These are phyloP conservation scores for Talaromyces piceae DNA, from an alignment of 2,329 filamentous ascomycete genomes.

Conservation along the genomic window DNA sequence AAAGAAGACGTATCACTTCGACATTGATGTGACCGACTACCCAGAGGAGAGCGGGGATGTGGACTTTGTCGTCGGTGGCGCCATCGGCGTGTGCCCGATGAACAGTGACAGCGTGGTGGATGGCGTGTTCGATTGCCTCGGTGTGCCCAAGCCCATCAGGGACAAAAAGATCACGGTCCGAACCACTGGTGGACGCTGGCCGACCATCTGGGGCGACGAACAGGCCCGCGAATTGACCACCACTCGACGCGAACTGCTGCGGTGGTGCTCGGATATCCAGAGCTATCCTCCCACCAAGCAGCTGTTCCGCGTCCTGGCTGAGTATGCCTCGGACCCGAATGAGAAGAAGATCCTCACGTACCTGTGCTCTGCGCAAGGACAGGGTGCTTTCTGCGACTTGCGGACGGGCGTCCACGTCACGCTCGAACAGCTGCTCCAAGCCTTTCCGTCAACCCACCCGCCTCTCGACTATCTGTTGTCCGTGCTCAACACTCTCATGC, in stretches of 20 bases:
- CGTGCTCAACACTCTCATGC: conserved; percentile 82
- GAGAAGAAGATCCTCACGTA: conserved; percentile 86
- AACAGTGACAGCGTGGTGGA: conserved; percentile 73
- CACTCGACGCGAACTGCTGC: conserved; percentile 83
- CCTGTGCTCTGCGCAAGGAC: conserved; percentile 81
- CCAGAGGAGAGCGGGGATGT: conserved; percentile 69
- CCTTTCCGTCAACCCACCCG: conserved; percentile 86
- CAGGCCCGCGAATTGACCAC: conserved; percentile 77
- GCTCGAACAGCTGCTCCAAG: conserved; percentile 74
- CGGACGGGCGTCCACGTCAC: conserved; percentile 83
- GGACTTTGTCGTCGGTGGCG: conserved; percentile 94
- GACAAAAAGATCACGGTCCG: conserved; percentile 75
- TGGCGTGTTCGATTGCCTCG: conserved; percentile 72
- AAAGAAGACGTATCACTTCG: conserved; percentile 96
- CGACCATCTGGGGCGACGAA: conserved; percentile 96
- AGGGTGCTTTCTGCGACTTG: conserved; percentile 88
- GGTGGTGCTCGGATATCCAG: conserved; percentile 91
- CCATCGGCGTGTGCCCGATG: conserved; percentile 85
- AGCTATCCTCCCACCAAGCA: conserved; percentile 86
- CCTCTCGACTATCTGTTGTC: conserved; percentile 76
- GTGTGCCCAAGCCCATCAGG: conserved; percentile 72
- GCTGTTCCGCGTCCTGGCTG: conserved; percentile 73
- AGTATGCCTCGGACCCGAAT: conserved; percentile 68
- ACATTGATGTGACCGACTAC: conserved; percentile 93
- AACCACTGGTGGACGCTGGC: conserved; percentile 80